Evolutionary conservation across 768 basidiomycete genomes (phyloP).

Genomic region (Hebeloma cylindrosporum): DNA sequence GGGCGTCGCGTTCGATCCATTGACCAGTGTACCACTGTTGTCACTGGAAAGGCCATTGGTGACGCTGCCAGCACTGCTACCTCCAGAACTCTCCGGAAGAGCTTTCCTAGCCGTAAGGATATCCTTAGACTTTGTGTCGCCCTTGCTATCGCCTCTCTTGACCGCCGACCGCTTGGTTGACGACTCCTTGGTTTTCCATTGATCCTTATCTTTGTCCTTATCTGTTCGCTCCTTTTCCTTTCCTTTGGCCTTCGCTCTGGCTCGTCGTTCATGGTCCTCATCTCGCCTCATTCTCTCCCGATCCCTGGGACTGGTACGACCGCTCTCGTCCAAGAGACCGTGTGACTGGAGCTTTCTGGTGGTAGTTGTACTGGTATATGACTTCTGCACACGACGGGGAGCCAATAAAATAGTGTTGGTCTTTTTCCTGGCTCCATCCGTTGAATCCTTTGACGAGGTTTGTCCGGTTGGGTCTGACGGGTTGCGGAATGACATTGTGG

Average conservation of each 20-base stretch:
- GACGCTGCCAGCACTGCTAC: conserved; percentile 29
- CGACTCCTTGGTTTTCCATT: conserved; percentile 13
- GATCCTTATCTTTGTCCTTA: conserved; percentile 25
- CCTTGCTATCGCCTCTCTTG: conserved; percentile 3
- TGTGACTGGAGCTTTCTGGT: conserved; percentile 68
- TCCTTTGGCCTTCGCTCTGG: conserved; percentile 28
- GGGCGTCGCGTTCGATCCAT: conserved; percentile 16
- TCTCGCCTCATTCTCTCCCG: conserved; percentile 32
- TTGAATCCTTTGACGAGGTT: conserved; percentile 24
- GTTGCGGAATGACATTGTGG: conserved; percentile 11
- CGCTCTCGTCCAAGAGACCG: conserved; percentile 57
- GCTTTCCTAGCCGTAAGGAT: neutral
- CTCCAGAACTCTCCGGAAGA: conserved; percentile 21
- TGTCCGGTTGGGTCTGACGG: conserved; percentile 19
- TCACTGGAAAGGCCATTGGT: conserved; percentile 16
- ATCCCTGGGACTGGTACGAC: conserved; percentile 31
- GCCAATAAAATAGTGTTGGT: conserved; percentile 63
- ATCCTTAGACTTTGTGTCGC: conserved; percentile 11
- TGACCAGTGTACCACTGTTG: conserved; percentile 17
- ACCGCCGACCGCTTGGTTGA: conserved; percentile 6
- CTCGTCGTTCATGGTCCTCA: too few species aligned
- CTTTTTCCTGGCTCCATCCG: conserved; percentile 27
- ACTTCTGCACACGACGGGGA: conserved; percentile 73
- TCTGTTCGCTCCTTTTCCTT: conserved; percentile 31
- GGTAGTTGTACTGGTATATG: conserved; percentile 74